Base-by-base conservation (phyloP, 257 asterid genomes). In the Solanum piurae region DNA sequence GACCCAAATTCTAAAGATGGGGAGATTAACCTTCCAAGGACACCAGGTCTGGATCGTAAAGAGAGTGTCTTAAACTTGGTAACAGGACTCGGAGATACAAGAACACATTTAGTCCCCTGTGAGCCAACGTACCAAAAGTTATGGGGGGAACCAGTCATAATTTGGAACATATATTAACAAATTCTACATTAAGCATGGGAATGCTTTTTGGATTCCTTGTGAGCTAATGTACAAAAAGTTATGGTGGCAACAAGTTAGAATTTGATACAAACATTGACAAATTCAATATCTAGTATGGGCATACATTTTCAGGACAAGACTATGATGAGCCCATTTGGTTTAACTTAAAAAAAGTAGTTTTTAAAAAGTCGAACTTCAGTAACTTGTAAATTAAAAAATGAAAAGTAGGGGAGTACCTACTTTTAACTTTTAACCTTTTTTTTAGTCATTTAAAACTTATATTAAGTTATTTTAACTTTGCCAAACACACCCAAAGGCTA, bases 61-160 rank as follows among this genome's bases (percentile, higher is more conserved):
- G 89, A 84, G 85, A 86, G 89, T 87, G 72, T 88, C 93, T 86
- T 91, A 89, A 91, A 91, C 94, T 89, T 93, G 88, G 92, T 91
- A 89, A 89, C 87, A 83, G 93, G 91, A 88, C 88, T 91, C 76
- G 94, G 90, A 89, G 91, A 91, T 85, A 91, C 93, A 90, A 96
- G 93, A 83, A 86, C 83, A 90, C 97, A 95, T 91, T 89, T 92
- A 89, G 92, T 89, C 85, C 88, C 99, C 99, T 95, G 96, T 89
- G 88, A 89, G 91, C 91, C 92, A 94, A 86, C 84, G 86, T 80
- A 87, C 91, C 86, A 90, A 76, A 89, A 52, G 64, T 86, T 88
- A 90, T 85, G 77, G 55, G 62, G 85, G 89, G 80, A 86, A 68
- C 84, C 84, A 88, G 76, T 79, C 55, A 83, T 86, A 88, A 80